Conservation (phyloP, 805 yeast species). For the Cyberlindnera veronae region DNA sequence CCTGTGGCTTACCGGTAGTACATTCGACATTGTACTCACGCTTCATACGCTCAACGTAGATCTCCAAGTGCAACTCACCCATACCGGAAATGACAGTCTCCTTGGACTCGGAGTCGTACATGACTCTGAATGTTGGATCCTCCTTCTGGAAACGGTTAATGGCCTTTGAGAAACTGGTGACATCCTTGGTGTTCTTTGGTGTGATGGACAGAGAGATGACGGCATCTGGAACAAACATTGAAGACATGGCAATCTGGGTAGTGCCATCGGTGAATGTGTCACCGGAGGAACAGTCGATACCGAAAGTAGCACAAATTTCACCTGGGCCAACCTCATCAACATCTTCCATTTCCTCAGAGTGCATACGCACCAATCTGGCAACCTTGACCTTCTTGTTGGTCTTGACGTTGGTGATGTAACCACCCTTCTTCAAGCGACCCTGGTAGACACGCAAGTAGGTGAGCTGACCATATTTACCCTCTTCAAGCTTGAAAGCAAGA, state of each 20-base stretch:
- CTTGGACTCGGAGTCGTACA: slow-evolving; percentile 84
- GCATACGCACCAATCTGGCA: slow-evolving; percentile 95
- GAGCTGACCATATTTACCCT: slow-evolving; percentile 96
- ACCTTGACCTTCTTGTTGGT: slow-evolving; percentile 92
- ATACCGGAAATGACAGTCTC: slow-evolving; percentile 95
- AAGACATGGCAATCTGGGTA: slow-evolving; percentile 82
- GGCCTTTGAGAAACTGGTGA: slow-evolving; percentile 91
- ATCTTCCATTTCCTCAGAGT: slow-evolving; percentile 98
- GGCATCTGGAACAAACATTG: slow-evolving; percentile 99
- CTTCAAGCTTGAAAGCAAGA: slow-evolving; percentile 97
- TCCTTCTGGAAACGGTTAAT: slow-evolving; percentile 97
- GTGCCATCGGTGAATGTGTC: slow-evolving; percentile 92
- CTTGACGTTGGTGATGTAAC: slow-evolving; percentile 82
- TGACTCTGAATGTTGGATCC: slow-evolving; percentile 97
- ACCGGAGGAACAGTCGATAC: slow-evolving; percentile 98
- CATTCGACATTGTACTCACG: slow-evolving; percentile 97
- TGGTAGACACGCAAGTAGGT: slow-evolving; percentile 97
- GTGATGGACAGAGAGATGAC: slow-evolving; percentile 89
- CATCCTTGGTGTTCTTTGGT: slow-evolving; percentile 78
- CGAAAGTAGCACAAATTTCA: slow-evolving; percentile 98
- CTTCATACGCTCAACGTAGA: slow-evolving; percentile 96
- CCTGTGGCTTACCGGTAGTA: slow-evolving; percentile 95
- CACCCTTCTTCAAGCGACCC: slow-evolving; percentile 90
- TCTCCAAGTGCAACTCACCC: slow-evolving; percentile 97
- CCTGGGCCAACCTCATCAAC: slow-evolving; percentile 95